Evolutionary conservation across 164 flowering plant genomes (phyloP), one percentile per base, ranked within the genome.

Genomic region (Annona squamosa): DNA sequence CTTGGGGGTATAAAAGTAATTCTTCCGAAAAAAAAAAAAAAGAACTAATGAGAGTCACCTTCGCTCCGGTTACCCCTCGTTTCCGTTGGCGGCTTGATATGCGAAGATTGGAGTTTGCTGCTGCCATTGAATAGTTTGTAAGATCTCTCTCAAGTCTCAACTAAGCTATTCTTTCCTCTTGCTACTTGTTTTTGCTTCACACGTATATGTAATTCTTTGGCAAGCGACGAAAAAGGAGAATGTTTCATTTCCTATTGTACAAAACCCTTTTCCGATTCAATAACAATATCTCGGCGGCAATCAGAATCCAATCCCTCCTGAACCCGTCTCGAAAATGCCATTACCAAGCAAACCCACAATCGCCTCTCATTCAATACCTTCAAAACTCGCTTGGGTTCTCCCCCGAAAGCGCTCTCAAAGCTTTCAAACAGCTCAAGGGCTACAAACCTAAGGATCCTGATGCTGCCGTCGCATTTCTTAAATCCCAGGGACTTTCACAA

Each of bases 271-370:
- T 52, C 6, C 59, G 13, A 52, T 7, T 52, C 9, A 52, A 52
- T 16, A 52, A 7, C 6, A 10, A 52, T 7, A 52, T 26, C 37
- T 26, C 37, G 37, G 37, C 37, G 37, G 37, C 59, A 52, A 10
- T 52, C 59, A 10, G 2, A 10, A 5, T 63, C 18, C 47, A 67
- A 10, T 44, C 44, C 47, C 7, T 67, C 10, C 69, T 6, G 13
- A 43, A 45, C 69, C 69, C 69, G 45, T 67, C n/a, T 67, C 69
- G 12, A 43, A 67, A 63, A 63, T 63, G 5, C 66, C 26, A 19
- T 18, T 18, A 2, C 59, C 59, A 52, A 52, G 13, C 66, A 63
- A 63, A 63, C 41, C 66, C 26, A 19, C 41, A 37, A 3, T 63
- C 41, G 18, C 26, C 26, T 63, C 9, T 37, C 26, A 7, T 18